phyloP scores from a whole-genome alignment of 2,329 filamentous ascomycete species.

The Trichoderma breve region DNA sequence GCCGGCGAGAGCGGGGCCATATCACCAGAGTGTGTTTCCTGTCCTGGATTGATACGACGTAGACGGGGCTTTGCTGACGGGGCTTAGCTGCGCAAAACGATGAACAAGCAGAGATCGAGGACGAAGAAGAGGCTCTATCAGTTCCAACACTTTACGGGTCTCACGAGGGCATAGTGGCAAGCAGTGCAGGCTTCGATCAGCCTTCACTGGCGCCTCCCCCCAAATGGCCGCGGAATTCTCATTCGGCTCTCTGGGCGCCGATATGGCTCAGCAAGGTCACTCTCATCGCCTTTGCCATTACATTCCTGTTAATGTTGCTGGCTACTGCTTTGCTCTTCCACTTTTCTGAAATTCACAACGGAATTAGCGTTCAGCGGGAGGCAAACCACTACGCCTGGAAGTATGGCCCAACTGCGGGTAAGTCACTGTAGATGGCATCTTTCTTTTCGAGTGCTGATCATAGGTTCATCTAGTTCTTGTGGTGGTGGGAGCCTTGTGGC shows the following conservation, averaged over 20 bases:
- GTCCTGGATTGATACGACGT: not conserved
- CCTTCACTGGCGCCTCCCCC: not conserved
- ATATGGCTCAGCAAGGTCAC: not conserved
- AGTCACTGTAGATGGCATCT: not conserved
- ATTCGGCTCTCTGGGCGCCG: not conserved
- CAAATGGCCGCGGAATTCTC: not conserved
- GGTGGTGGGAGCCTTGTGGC: slow-evolving; percentile 8
- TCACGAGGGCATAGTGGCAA: not conserved
- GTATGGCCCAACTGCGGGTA: slow-evolving; percentile 14
- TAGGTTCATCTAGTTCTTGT: not conserved
- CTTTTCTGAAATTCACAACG: not conserved
- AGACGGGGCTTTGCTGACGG: not conserved
- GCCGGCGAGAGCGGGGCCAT: not conserved
- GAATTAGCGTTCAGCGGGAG: not conserved
- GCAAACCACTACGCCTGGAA: slow-evolving; percentile 16
- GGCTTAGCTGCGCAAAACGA: not conserved
- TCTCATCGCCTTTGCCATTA: not conserved
- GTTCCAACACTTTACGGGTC: not conserved
- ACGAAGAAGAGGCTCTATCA: not conserved
- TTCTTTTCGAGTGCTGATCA: not conserved
- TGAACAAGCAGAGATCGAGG: not conserved
- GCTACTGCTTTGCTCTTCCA: not conserved
- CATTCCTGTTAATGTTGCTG: not conserved
- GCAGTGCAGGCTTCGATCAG: not conserved
- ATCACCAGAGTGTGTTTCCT: slow-evolving; percentile 3